Evolutionary conservation across 1,284 basidiomycete species (phyloP).

Genomic region (Filobasidium uniguttulatum): DNA sequence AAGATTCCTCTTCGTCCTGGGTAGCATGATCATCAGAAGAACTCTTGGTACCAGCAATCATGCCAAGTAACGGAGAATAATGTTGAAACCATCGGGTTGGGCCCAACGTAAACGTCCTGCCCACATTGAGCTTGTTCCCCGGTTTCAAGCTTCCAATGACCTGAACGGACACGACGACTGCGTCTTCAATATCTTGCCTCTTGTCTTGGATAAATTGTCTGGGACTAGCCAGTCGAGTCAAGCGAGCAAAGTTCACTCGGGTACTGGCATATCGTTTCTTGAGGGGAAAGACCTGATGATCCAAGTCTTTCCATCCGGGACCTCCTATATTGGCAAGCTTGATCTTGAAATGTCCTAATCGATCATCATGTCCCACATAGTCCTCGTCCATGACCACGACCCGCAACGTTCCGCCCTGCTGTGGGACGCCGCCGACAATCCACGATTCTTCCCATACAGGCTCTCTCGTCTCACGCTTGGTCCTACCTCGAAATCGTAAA

Average conservation of each 20-base stretch:
- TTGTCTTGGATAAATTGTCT: background rate
- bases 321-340: constrained; percentile 4
- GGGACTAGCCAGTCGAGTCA: background rate
- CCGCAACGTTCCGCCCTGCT: constrained; percentile 34
- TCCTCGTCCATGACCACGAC: constrained; percentile 40
- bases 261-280: constrained; percentile 5
- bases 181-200: constrained; percentile 16
- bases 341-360: constrained; percentile 36
- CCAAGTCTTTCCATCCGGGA: constrained; percentile 4
- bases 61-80: constrained; percentile 31
- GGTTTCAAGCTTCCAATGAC: constrained; percentile 33
- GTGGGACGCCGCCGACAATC: constrained; percentile 40
- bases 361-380: constrained; percentile 39
- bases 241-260: constrained; percentile 7
- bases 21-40: constrained; percentile 18
- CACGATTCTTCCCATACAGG: constrained; percentile 39
- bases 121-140: constrained; percentile 25
- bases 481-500: constrained; percentile 38
- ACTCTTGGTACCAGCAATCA: constrained; percentile 25
- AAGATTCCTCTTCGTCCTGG: constrained; percentile 17
- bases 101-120: constrained; percentile 39
- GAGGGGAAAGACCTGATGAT: constrained; percentile 1
- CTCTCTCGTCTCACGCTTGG: constrained; percentile 33
- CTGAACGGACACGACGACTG: constrained; percentile 27
- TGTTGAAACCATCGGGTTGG: constrained; percentile 32